These are phyloP conservation scores for Biscutella laevigata DNA, from an alignment of 441 rosid species.

Conservation along the genomic window DNA sequence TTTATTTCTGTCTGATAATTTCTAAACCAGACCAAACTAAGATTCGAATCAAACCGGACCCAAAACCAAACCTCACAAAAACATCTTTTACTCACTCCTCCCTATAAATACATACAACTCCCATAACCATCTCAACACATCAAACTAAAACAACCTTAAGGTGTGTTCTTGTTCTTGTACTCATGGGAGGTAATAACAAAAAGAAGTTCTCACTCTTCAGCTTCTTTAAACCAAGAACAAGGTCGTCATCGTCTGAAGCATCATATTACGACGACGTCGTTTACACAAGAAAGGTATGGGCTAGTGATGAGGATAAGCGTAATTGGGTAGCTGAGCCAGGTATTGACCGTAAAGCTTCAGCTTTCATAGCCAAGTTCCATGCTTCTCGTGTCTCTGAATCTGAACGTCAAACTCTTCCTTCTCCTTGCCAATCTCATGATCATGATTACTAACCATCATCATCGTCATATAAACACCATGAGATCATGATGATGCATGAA, in stretches of 20 bases:
- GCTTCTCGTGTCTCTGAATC: constrained; percentile 29
- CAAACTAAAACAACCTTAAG: not conserved
- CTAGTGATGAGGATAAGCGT: constrained; percentile 61
- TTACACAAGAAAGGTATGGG: constrained; percentile 33
- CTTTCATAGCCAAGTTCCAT: constrained; percentile 34
- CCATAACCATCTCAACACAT: constrained; percentile 9
- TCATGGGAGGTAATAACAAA: constrained; percentile 15
- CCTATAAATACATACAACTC: constrained; percentile 17
- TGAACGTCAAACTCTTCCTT: constrained; percentile 23
- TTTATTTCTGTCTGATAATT: too few species aligned
- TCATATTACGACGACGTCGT: constrained; percentile 24
- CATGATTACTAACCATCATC: constrained; percentile 23
- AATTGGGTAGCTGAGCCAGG: constrained; percentile 58
- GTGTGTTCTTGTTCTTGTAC: not conserved
- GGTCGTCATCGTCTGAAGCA: constrained; percentile 22
- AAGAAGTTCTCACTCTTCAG: constrained; percentile 23
- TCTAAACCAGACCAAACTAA: constrained; percentile 5
- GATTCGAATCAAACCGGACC: constrained; percentile 22
- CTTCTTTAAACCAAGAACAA: constrained; percentile 21
- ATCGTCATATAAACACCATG: not conserved
- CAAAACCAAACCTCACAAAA: not conserved
- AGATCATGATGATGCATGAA: not conserved
- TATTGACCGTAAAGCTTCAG: constrained; percentile 55
- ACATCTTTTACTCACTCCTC: constrained; percentile 6
- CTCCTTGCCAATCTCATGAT: constrained; percentile 22